Evolutionary conservation across 352 stramenopile species (phyloP).

Genomic region (Globisporangium rhizosaccharum): DNA sequence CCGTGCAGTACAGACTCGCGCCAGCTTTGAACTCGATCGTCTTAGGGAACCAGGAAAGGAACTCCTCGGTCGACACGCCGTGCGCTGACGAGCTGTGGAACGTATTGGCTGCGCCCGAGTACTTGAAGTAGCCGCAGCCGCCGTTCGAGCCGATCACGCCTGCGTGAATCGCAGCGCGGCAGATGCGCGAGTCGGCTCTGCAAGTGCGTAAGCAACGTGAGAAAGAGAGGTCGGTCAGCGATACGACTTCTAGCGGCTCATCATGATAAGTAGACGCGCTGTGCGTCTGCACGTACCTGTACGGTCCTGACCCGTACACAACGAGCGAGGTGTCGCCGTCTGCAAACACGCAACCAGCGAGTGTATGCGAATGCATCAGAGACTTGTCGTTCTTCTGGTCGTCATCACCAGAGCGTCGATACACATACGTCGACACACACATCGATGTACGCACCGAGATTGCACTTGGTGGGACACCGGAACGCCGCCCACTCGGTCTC

Average conservation of each 20-base stretch:
- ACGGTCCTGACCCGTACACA: slow-evolving; percentile 62
- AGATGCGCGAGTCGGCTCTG: slow-evolving; percentile 77
- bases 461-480: slow-evolving; percentile 62
- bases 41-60: slow-evolving; percentile 78
- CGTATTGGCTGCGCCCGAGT: slow-evolving; percentile 20
- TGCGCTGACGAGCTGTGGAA: slow-evolving; percentile 47
- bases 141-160: slow-evolving; percentile 63
- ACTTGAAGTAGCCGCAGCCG: slow-evolving; percentile 38
- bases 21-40: slow-evolving; percentile 65
- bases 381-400: background rate
- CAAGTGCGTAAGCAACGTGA: background rate
- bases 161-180: slow-evolving; percentile 69
- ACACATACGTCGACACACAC: background rate
- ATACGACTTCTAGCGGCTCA: background rate
- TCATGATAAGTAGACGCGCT: background rate
- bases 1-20: slow-evolving; percentile 49
- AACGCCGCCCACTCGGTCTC: slow-evolving; percentile 56
- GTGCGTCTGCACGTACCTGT: slow-evolving; percentile 27
- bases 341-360: slow-evolving; percentile 5
- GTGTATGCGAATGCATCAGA: background rate
- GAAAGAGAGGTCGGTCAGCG: background rate
- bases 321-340: slow-evolving; percentile 60
- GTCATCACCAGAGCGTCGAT: background rate
- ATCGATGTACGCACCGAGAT: slow-evolving; percentile 28
- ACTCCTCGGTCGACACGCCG: slow-evolving; percentile 43